phyloP scores from a whole-genome alignment of 208 protist genomes.

The Leishmania lainsoni region DNA sequence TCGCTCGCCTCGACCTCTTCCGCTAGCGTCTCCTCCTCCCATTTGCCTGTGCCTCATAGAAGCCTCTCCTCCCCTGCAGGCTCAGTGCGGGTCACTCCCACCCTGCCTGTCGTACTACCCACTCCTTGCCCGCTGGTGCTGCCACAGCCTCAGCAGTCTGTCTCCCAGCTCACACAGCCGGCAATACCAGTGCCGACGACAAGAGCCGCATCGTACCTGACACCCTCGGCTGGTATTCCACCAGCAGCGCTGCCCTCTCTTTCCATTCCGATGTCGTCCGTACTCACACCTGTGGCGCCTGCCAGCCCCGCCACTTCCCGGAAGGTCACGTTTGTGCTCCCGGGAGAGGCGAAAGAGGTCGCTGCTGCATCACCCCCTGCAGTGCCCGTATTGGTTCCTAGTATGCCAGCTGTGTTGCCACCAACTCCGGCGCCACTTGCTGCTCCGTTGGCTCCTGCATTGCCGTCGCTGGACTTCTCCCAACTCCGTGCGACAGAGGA shows the following conservation, averaged over 20 bases:
- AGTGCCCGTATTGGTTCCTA: background rate
- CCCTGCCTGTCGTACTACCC: background rate
- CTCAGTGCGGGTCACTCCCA: background rate
- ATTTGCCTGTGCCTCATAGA: background rate
- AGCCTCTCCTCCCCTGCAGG: background rate
- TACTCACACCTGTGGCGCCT: background rate
- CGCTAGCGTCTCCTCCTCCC: background rate
- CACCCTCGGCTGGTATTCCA: background rate
- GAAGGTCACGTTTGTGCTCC: slow-evolving; percentile 3
- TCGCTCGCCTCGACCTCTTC: background rate
- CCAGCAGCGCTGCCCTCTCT: background rate
- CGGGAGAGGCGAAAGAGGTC: background rate
- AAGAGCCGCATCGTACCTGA: background rate
- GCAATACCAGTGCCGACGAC: slow-evolving; percentile 1
- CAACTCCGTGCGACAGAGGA: slow-evolving; percentile 14
- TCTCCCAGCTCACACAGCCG: background rate
- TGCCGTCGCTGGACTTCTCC: background rate
- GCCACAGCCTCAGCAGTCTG: background rate
- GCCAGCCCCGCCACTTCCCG: background rate
- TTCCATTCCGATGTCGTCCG: slow-evolving; percentile 1
- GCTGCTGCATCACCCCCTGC: background rate
- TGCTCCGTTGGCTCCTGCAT: background rate
- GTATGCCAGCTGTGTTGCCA: background rate
- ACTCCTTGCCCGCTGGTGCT: background rate
- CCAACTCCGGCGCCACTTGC: background rate